phyloP scores from a whole-genome alignment of 2,329 filamentous ascomycete species.

The Drechslerella stenobrocha region DNA sequence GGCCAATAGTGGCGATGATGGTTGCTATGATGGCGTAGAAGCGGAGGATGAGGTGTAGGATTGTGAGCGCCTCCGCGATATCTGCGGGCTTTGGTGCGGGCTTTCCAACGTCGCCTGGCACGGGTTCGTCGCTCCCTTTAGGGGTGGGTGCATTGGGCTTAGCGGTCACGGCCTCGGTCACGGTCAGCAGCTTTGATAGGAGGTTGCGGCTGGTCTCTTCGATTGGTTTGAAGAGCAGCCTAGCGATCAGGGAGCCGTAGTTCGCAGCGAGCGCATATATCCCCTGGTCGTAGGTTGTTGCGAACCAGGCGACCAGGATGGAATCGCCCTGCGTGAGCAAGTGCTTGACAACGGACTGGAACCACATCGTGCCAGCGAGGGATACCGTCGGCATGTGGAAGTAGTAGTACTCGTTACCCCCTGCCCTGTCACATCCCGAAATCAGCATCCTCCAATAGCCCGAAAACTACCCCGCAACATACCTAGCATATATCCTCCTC shows the following conservation, averaged over 20 bases:
- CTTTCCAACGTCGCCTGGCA: too few species aligned
- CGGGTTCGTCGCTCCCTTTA: too few species aligned
- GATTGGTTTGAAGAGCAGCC: conserved; percentile 89
- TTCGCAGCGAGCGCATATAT: conserved; percentile 92
- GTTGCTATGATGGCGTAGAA: conserved; percentile 75
- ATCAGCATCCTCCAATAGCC: background rate
- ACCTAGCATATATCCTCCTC: conserved; percentile 55
- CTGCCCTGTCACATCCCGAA: conserved; percentile 18
- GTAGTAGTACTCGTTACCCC: conserved; percentile 25
- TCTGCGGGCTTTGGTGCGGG: conserved; percentile 55
- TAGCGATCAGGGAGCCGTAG: conserved; percentile 84
- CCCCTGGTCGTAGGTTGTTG: conserved; percentile 78
- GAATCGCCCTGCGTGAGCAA: conserved; percentile 92
- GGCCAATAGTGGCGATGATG: conserved; percentile 70
- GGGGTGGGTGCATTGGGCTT: too few species aligned
- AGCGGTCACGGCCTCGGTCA: conserved; percentile 50
- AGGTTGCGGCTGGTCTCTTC: conserved; percentile 91
- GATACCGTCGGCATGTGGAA: conserved; percentile 28
- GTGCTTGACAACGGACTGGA: conserved; percentile 89
- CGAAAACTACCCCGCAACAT: conserved; percentile 20
- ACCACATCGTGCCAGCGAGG: conserved; percentile 78
- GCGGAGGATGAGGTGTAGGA: conserved; percentile 68
- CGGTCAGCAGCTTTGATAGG: conserved; percentile 76
- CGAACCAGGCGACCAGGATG: conserved; percentile 77
- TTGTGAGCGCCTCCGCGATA: conserved; percentile 57